These are phyloP conservation scores for Stropharia rugosoannulata DNA, from an alignment of 768 basidiomycete genomes.

Conservation along the genomic window DNA sequence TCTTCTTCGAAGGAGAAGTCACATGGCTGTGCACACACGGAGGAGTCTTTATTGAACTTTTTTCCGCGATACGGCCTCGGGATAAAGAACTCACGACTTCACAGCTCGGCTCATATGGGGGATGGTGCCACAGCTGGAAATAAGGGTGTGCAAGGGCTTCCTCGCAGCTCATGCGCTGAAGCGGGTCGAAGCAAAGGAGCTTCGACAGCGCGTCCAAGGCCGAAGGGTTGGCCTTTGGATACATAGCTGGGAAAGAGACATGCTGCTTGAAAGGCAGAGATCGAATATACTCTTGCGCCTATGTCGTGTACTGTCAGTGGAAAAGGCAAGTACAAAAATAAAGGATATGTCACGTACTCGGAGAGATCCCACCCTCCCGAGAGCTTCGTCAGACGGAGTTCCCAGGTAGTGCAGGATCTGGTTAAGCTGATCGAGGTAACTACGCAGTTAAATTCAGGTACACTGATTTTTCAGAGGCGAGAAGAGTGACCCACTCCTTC, in stretches of 20 bases:
- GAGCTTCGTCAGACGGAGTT: conserved; percentile 96
- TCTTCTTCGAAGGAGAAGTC: conserved; percentile 98
- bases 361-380: conserved; percentile 93
- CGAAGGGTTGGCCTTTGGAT: conserved; percentile 90
- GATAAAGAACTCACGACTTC: conserved; percentile 51
- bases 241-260: conserved; percentile 87
- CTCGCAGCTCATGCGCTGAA: conserved; percentile 94
- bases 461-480: background rate
- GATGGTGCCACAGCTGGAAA: conserved; percentile 96
- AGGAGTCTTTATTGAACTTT: background rate
- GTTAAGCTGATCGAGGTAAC: conserved; percentile 98
- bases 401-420: conserved; percentile 98
- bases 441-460: conserved; percentile 22
- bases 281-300: conserved; percentile 98
- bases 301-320: conserved; percentile 3
- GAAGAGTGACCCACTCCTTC: conserved; percentile 68
- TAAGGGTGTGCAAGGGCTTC: conserved; percentile 95
- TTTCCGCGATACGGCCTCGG: background rate
- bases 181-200: conserved; percentile 94
- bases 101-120: conserved; percentile 89
- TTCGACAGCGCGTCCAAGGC: conserved; percentile 91
- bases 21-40: conserved; percentile 63
- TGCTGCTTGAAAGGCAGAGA: conserved; percentile 96
- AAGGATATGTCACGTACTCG: conserved; percentile 51
- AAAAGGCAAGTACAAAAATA: conserved; percentile 1